phyloP scores from a whole-genome alignment of 1,284 basidiomycete species.

The Ceratobasidium sp. region DNA sequence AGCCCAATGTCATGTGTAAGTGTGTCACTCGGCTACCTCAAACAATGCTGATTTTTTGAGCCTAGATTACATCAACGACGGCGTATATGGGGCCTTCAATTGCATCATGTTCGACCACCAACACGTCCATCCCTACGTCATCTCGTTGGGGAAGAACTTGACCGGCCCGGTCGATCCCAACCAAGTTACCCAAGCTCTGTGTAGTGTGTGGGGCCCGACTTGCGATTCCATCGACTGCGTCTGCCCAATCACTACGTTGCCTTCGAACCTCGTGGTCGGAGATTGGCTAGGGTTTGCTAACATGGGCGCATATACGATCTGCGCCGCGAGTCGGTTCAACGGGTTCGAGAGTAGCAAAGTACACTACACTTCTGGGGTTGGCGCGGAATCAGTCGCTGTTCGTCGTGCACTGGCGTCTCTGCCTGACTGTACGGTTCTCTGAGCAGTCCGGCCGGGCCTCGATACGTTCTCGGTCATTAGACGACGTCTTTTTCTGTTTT shows the following conservation, averaged over 20 bases:
- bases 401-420: constrained; percentile 41
- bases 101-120: constrained; percentile 95
- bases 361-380: constrained; percentile 65
- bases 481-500: not conserved
- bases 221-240: constrained; percentile 93
- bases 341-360: constrained; percentile 75
- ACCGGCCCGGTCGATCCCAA: constrained; percentile 48
- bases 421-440: constrained; percentile 8
- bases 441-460: not conserved
- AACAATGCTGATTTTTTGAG: constrained; percentile 42
- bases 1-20: constrained; percentile 82
- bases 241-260: constrained; percentile 65
- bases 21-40: constrained; percentile 47
- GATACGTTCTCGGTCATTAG: not conserved
- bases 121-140: constrained; percentile 81
- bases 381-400: constrained; percentile 47
- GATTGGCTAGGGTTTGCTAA: constrained; percentile 92
- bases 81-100: constrained; percentile 98
- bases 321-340: constrained; percentile 88
- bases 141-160: constrained; percentile 56
- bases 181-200: constrained; percentile 53
- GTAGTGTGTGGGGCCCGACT: constrained; percentile 68
- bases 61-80: constrained; percentile 95
- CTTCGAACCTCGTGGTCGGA: constrained; percentile 72
- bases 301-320: constrained; percentile 94